Evolutionary conservation across 176 grass and related monocot genomes (phyloP).

Genomic region (Areca catechu): DNA sequence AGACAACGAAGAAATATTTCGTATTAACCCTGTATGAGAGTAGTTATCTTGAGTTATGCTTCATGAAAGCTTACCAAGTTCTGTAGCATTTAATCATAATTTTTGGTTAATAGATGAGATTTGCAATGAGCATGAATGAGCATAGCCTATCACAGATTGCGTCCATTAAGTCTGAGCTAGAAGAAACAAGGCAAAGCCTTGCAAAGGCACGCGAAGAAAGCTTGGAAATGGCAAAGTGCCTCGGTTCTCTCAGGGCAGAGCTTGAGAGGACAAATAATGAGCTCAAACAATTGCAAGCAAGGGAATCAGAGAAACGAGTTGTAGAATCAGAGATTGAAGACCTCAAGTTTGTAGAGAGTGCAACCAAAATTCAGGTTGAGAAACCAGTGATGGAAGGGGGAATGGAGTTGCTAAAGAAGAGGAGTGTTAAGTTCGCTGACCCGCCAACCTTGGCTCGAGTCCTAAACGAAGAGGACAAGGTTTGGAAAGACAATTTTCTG

Average conservation of each 20-base stretch:
- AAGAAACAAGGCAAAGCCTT: slow-evolving; percentile 43
- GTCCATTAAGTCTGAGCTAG: slow-evolving; percentile 27
- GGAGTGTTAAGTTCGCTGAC: slow-evolving; percentile 80
- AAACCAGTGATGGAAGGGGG: background rate
- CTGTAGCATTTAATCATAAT: no score
- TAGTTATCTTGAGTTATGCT: no score
- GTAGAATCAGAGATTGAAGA: slow-evolving; percentile 55
- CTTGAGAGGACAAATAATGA: slow-evolving; percentile 55
- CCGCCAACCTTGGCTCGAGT: slow-evolving; percentile 32
- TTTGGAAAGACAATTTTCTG: slow-evolving; percentile 29
- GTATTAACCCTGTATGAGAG: no score
- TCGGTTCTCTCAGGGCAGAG: slow-evolving; percentile 51
- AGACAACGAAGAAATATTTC: no score
- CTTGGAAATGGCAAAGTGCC: slow-evolving; percentile 45
- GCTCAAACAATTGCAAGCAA: slow-evolving; percentile 44
- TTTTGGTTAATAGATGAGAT: slow-evolving; percentile 20
- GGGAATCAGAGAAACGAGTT: slow-evolving; percentile 23
- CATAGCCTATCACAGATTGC: background rate
- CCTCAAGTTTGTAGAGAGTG: slow-evolving; percentile 46
- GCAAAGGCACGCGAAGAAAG: slow-evolving; percentile 60
- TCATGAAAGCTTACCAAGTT: no score
- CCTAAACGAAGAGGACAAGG: background rate
- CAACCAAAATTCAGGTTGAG: slow-evolving; percentile 7
- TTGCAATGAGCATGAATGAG: slow-evolving; percentile 14
- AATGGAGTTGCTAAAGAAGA: slow-evolving; percentile 66